A percentile compares a stretch with the other conserved stretches of the same genome.
Evolutionary conservation across 495 filamentous ascomycete genomes (phyloP).

Genomic region (Thozetella sp.): DNA sequence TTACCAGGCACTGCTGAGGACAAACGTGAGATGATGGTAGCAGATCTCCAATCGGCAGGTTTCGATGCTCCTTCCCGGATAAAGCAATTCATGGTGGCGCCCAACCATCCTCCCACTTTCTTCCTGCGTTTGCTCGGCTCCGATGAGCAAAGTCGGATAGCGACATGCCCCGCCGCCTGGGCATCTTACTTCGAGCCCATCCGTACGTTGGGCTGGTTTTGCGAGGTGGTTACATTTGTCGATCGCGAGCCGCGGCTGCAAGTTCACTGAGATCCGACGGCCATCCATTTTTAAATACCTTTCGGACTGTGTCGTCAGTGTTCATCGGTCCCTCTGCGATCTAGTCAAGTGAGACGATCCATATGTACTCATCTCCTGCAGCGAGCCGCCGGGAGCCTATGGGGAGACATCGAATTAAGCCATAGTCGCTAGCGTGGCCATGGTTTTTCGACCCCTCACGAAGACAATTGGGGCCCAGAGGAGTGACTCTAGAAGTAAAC

Average conservation of each 20-base stretch:
- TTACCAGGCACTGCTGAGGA: constrained; percentile 14
- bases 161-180: too few relatives aligned
- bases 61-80: constrained; percentile 49
- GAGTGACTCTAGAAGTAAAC: neutral
- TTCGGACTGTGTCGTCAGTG: too few relatives aligned
- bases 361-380: constrained; percentile 20
- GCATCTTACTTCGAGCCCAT: neutral
- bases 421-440: too few relatives aligned
- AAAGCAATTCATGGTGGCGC: constrained; percentile 18
- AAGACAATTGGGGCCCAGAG: neutral
- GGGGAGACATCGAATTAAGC: too few relatives aligned
- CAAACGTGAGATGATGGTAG: constrained; percentile 19
- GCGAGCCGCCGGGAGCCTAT: neutral
- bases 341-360: constrained; percentile 40
- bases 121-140: constrained; percentile 25
- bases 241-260: neutral
- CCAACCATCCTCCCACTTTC: constrained; percentile 15
- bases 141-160: constrained; percentile 21
- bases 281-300: constrained; percentile 1
- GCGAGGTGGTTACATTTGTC: neutral
- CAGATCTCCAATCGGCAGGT: constrained; percentile 34
- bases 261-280: neutral
- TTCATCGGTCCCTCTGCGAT: too few relatives aligned
- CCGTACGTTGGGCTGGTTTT: neutral
- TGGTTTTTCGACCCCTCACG: too few relatives aligned